Percentiles rank a stretch among this genome's conserved stretches.
Conservation (phyloP, 495 filamentous ascomycete genomes). For the Hypoxylon perforatum region DNA sequence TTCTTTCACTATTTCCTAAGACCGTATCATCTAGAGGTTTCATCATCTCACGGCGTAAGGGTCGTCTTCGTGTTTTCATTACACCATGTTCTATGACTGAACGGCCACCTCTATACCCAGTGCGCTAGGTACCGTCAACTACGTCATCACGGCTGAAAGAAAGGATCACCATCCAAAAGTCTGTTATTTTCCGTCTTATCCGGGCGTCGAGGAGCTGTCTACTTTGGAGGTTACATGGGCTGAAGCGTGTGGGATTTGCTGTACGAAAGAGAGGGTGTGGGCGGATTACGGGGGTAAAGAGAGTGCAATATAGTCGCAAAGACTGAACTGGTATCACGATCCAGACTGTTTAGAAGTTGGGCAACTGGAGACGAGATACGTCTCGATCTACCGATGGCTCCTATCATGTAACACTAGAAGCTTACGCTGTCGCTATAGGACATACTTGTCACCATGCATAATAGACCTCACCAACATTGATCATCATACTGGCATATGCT, state of each 20-base stretch:
- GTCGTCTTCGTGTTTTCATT: constrained; percentile 17
- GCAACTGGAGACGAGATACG: constrained; percentile 7
- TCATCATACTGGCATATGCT: too few relatives aligned
- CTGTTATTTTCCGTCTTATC: constrained; percentile 13
- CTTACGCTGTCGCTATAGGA: constrained; percentile 22
- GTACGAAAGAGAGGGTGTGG: constrained; percentile 1
- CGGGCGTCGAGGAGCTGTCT: constrained; percentile 13
- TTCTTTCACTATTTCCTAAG: constrained; percentile 20
- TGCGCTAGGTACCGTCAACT: constrained; percentile 45
- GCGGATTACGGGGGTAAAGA: constrained; percentile 11
- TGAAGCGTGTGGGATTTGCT: constrained; percentile 16
- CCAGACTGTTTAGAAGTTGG: constrained; percentile 20
- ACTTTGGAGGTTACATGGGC: constrained; percentile 20
- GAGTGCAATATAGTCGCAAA: constrained; percentile 30
- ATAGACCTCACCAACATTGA: background rate
- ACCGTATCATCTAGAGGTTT: constrained; percentile 20
- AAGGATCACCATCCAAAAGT: constrained; percentile 24
- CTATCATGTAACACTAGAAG: constrained; percentile 22
- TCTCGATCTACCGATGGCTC: constrained; percentile 5
- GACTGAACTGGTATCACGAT: constrained; percentile 21
- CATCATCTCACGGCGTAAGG: constrained; percentile 28
- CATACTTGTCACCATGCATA: constrained; percentile 24
- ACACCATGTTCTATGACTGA: constrained; percentile 23
- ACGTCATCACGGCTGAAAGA: constrained; percentile 36
- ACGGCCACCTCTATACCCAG: constrained; percentile 50